Base-by-base conservation (phyloP, 306 rosid genomes). In the Vigna reflexopilosa region DNA sequence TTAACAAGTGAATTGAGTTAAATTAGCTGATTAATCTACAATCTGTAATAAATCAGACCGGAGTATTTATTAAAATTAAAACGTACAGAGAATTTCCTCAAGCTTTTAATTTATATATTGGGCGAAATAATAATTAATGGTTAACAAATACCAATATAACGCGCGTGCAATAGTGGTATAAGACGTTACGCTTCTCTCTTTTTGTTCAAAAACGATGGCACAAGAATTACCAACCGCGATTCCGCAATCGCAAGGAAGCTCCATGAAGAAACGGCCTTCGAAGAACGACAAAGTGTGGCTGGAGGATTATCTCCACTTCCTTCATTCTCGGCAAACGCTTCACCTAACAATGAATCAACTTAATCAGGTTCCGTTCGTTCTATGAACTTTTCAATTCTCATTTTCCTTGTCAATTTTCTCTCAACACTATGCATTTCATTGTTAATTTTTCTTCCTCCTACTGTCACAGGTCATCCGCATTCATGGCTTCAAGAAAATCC, bases 401-500 rank as follows among this genome's bases (percentile, higher is more conserved):
- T 72, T 56, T 19, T 15, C 52, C 7, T 73, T 19, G 13, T 3
- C 26, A 1, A 17, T 59, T 12, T 72, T 24, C 67, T n/a, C 0
- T 72, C 80, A 38, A 9, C 12, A 17, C 15, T 59, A 19, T 0
- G 10, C 30, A 13, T 50, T 34, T 34, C 38, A 34, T 34, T 34
- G 38, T 68, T 67, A 26, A 24, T 10, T 72, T 42, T 54, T 20
- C 36, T 71, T 24, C 22, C 17, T 83, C 20, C 24, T 36, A 15
- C 48, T 9, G 1, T 4, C 14, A 20, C 83, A 90, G 93, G 86
- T 93, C 79, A 81, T 91, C 76, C 30, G 57, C 26, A 86, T 91
- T 86, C 96, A 91, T 82, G 97, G 96, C 26, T 90, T 88, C 92
- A 88, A 70, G 91, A 91, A 84, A 79, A 69, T 88, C 8, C 79